Evolutionary conservation across 345 rosid genomes (phyloP), one percentile per base, ranked within the genome.

Genomic region (Rhizophora apiculata): DNA sequence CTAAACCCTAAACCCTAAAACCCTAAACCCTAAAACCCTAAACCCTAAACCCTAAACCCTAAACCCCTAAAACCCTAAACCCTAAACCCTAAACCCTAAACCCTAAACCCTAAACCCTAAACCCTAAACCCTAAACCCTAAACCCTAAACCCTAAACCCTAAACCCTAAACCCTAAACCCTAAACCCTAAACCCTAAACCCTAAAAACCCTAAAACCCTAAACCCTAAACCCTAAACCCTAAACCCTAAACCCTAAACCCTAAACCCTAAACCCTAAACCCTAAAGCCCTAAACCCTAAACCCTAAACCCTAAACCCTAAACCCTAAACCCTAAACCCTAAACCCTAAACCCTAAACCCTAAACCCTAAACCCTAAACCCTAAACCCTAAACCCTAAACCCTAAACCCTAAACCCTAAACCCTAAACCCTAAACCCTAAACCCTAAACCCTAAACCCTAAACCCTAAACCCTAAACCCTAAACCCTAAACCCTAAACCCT

Each of bases 361-460:
- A 52, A 52, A 19, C 56, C 56, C n/a, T 52, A 52, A 52, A 52
- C 56, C 56, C 56, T 52, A 52, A 52, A 52, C 56, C 56, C 56
- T 52, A 52, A 30, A 30, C 31, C 56, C 56, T 52, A 52, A 52
- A 52, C 56, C 56, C 56, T 52, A 52, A 52, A 52, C 56, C 56
- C 55, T 52, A 52, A 52, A 9, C 55, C 55, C 20, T 13, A 52
- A 52, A 52, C 16, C 55, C 55, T 52, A 9, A 52, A 52, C 16
- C 16, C 55, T 52, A 52, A 52, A 52, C 55, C 55, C 55, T 52
- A 52, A 52, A 52, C 55, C 55, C 55, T 52, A 52, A 52, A 52
- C 55, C 55, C 55, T 52, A 29, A 29, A 29, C 30, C 30, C 30
- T 29, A 29, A 29, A 29, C 30, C 30, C 30, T 29, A 29, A 29